A percentile compares a stretch with the other conserved stretches of the same genome.
Evolutionary conservation across 1,284 basidiomycete genomes (phyloP).

Genomic region (Pyrrhoderma lamaoense): DNA sequence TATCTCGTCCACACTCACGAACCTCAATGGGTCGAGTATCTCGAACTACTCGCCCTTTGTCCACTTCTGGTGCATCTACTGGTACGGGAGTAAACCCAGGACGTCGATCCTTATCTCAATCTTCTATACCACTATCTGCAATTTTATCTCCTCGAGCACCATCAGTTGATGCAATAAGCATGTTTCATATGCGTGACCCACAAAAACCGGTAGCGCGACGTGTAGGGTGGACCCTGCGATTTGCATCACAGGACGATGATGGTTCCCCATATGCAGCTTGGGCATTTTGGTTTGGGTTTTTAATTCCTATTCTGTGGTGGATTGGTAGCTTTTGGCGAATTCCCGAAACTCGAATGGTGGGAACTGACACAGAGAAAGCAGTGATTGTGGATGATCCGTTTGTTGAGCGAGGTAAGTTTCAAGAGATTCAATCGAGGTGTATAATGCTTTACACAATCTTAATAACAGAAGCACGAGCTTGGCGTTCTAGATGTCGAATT

Average conservation of each 20-base stretch:
- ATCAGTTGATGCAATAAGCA: constrained; percentile 46
- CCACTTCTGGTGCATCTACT: constrained; percentile 40
- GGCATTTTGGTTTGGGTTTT: constrained; percentile 68
- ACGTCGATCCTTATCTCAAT: constrained; percentile 31
- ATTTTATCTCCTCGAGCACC: constrained; percentile 70
- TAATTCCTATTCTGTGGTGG: constrained; percentile 75
- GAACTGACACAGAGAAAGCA: constrained; percentile 56
- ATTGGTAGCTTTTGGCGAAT: constrained; percentile 52
- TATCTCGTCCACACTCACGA: constrained; percentile 14
- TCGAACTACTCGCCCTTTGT: constrained; percentile 23
- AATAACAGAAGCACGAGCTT: constrained; percentile 53
- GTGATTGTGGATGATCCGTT: constrained; percentile 71
- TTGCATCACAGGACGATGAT: constrained; percentile 44
- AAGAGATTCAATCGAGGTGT: background rate
- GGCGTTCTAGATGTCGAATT: constrained; percentile 66
- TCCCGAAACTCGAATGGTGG: constrained; percentile 54
- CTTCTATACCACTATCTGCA: constrained; percentile 71
- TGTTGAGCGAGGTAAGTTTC: constrained; percentile 58
- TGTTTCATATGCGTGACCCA: constrained; percentile 74
- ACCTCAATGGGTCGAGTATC: background rate
- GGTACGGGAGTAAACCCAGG: constrained; percentile 5
- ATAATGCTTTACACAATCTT: background rate
- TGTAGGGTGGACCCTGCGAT: constrained; percentile 54
- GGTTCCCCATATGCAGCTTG: constrained; percentile 65
- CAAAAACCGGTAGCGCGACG: constrained; percentile 49